Conservation (phyloP, 352 stramenopile genomes). For the Pythium pectinolyticum region DNA sequence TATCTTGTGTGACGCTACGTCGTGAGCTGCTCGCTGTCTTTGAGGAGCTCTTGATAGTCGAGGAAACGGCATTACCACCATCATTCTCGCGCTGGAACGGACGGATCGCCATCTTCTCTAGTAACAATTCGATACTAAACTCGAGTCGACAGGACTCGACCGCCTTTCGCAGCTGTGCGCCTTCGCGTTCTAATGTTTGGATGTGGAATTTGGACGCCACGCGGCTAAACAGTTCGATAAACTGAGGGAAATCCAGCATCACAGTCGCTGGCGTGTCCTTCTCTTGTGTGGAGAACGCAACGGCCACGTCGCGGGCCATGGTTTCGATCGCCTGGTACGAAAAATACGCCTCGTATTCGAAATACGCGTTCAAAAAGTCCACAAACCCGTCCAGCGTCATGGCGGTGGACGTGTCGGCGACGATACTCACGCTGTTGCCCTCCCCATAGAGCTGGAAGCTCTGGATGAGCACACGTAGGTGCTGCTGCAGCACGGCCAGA, state of each 20-base stretch:
- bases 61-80: background rate
- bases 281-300: background rate
- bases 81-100: constrained; percentile 7
- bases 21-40: background rate
- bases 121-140: constrained; percentile 58
- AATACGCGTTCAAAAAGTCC: constrained; percentile 78
- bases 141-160: constrained; percentile 61
- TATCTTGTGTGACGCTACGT: no score
- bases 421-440: constrained; percentile 20
- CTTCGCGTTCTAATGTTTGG: constrained; percentile 43
- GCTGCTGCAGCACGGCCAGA: constrained; percentile 49
- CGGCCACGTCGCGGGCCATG: constrained; percentile 1
- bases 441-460: constrained; percentile 64
- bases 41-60: no score
- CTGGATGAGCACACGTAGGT: constrained; percentile 45
- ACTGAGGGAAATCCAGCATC: constrained; percentile 55
- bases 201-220: constrained; percentile 55
- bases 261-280: background rate
- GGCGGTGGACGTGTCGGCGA: constrained; percentile 26
- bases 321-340: constrained; percentile 44
- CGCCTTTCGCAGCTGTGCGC: constrained; percentile 49
- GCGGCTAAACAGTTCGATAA: constrained; percentile 66
- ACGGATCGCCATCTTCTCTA: constrained; percentile 58
- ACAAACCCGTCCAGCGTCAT: constrained; percentile 73
- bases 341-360: constrained; percentile 77